Conservation (phyloP, 305 asterid genomes). For the Lippia alba region DNA sequence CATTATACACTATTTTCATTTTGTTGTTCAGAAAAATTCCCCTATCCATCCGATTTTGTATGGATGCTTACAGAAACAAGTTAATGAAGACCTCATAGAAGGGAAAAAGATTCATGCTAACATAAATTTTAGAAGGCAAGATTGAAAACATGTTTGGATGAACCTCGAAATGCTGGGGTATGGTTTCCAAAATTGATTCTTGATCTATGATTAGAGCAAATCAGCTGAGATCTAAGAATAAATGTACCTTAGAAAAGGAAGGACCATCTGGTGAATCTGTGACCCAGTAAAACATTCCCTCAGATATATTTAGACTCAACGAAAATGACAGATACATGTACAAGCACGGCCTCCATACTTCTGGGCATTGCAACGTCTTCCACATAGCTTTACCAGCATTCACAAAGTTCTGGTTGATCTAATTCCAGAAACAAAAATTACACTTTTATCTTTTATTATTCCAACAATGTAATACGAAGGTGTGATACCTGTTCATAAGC, state of each 20-base stretch:
- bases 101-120: too few species aligned
- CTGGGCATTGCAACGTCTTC: conserved; percentile 74
- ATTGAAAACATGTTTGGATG: too few species aligned
- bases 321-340: conserved; percentile 86
- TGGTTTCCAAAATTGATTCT: not conserved
- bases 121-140: too few species aligned
- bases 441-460: not conserved
- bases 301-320: conserved; percentile 70
- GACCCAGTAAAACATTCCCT: conserved; percentile 93
- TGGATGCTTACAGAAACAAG: too few species aligned
- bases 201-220: conserved; percentile 16
- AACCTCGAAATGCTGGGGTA: too few species aligned
- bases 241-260: conserved; percentile 66
- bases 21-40: too few species aligned
- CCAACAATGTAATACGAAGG: conserved; percentile 25
- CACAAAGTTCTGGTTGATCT: conserved; percentile 72
- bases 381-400: conserved; percentile 88
- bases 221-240: conserved; percentile 21
- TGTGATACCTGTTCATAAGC: conserved; percentile 65
- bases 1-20: too few species aligned
- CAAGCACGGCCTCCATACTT: conserved; percentile 90
- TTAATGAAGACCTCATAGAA: too few species aligned
- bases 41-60: too few species aligned
- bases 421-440: conserved; percentile 33
- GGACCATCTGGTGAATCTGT: conserved; percentile 87